phyloP scores from a whole-genome alignment of 2,329 filamentous ascomycete species.

The Ophiostoma australiae region DNA sequence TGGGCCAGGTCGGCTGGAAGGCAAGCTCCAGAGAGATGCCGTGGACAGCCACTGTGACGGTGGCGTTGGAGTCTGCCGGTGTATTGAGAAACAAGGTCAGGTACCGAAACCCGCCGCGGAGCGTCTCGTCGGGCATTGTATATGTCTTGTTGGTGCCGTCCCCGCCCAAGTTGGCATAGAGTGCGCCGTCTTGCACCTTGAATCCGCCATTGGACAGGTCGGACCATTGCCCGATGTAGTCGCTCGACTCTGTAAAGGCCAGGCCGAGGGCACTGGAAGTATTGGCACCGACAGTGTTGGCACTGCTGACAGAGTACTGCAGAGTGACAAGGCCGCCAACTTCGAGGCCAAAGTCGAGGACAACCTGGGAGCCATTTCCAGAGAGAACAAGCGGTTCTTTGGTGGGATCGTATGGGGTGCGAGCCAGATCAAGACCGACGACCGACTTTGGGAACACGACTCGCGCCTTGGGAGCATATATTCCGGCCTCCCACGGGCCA shows the following conservation, averaged over 20 bases:
- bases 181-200: constrained; percentile 43
- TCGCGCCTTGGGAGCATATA: constrained; percentile 50
- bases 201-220: constrained; percentile 45
- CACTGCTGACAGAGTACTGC: constrained; percentile 39
- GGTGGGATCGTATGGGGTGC: not conserved
- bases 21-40: constrained; percentile 35
- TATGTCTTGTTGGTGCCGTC: constrained; percentile 32
- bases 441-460: constrained; percentile 34
- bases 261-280: constrained; percentile 36
- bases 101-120: constrained; percentile 51
- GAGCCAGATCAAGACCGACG: not conserved
- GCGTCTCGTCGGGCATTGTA: constrained; percentile 40
- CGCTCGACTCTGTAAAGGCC: constrained; percentile 45
- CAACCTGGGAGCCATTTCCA: constrained; percentile 48
- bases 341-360: constrained; percentile 56
- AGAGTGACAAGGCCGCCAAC: constrained; percentile 53
- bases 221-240: constrained; percentile 44
- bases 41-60: constrained; percentile 33
- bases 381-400: constrained; percentile 23
- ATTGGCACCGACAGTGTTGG: too few species aligned
- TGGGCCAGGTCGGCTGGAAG: constrained; percentile 42
- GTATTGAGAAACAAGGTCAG: constrained; percentile 41
- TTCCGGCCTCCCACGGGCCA: constrained; percentile 55
- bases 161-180: constrained; percentile 37
- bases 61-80: not conserved